Conservation (phyloP, 2,329 filamentous ascomycete species). For the Arthrinium phaeospermum region DNA sequence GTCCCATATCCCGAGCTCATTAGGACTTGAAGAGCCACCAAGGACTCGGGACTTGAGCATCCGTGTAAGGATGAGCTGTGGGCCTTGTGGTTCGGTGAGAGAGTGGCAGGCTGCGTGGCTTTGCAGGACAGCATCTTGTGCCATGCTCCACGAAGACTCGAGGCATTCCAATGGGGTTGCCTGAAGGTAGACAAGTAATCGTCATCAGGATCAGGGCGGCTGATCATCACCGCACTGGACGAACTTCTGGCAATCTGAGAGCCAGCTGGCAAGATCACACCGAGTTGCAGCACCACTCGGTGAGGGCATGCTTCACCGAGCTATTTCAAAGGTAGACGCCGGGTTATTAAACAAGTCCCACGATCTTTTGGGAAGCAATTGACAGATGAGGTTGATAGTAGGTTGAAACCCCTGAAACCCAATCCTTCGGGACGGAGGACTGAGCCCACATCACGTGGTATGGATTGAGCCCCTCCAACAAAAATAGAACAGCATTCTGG, state of each 20-base stretch:
- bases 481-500: not conserved
- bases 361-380: not conserved
- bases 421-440: not conserved
- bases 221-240: not conserved
- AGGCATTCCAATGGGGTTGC: not conserved
- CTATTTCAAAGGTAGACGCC: not conserved
- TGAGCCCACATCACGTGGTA: not conserved
- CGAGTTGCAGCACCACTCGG: not conserved
- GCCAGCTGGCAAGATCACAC: not conserved
- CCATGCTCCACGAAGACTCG: not conserved
- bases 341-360: not conserved
- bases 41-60: not conserved
- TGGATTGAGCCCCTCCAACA: not conserved
- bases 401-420: constrained; percentile 15
- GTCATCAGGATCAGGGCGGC: not conserved
- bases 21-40: not conserved
- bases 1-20: not conserved
- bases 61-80: not conserved
- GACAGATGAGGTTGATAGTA: not conserved
- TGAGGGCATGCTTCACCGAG: not conserved
- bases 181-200: not conserved
- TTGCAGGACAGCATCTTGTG: not conserved
- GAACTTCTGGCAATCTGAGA: not conserved
- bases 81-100: not conserved
- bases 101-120: not conserved